Conservation (phyloP, 2,329 filamentous ascomycete genomes). For the Fusarium marasasianum region DNA sequence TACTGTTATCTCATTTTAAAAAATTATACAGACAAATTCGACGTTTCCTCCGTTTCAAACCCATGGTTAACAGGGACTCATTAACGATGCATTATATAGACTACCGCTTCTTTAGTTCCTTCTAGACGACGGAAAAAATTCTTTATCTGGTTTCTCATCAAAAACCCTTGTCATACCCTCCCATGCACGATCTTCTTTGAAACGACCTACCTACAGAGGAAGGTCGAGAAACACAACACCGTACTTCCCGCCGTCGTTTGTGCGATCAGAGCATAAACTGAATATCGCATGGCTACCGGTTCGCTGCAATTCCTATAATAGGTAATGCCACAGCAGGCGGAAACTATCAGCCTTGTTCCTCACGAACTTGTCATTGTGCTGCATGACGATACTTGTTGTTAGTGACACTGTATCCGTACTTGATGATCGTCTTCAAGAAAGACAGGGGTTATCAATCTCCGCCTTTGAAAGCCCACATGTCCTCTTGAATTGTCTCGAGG, state of each 20-base stretch:
- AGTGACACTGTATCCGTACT: constrained; percentile 12
- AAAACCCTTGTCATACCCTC: constrained; percentile 11
- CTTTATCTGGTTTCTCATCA: background rate
- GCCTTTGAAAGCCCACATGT: constrained; percentile 6
- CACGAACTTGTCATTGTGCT: background rate
- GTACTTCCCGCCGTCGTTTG: constrained; percentile 27
- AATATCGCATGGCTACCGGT: constrained; percentile 25
- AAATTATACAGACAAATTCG: background rate
- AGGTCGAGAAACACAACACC: constrained; percentile 24
- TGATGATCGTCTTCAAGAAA: constrained; percentile 5
- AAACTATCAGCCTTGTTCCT: constrained; percentile 26
- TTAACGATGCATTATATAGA: background rate
- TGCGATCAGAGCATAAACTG: constrained; percentile 10
- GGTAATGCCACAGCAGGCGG: constrained; percentile 26
- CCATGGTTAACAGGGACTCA: background rate
- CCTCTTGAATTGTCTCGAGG: background rate
- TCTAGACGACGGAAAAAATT: constrained; percentile 1
- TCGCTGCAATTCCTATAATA: constrained; percentile 41
- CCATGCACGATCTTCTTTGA: constrained; percentile 21
- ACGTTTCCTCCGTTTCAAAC: constrained; percentile 11
- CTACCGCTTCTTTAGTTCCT: background rate
- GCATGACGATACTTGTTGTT: background rate
- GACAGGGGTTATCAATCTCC: constrained; percentile 4
- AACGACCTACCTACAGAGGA: constrained; percentile 34
- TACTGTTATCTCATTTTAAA: background rate